These are phyloP conservation scores for Populus davidiana DNA, from an alignment of 345 rosid genomes.

Conservation along the genomic window DNA sequence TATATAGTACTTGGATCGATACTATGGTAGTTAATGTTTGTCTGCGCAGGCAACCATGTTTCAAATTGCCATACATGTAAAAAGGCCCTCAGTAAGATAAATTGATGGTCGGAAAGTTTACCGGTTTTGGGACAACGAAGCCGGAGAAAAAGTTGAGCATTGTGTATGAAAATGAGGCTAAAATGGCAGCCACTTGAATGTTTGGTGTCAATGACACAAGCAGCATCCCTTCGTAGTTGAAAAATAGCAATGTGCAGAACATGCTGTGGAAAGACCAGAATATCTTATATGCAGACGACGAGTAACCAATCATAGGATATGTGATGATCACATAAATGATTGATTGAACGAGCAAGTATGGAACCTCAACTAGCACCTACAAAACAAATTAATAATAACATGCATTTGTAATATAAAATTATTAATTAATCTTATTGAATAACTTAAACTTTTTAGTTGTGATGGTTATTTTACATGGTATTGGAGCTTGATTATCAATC, in stretches of 20 bases:
- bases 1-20: no score
- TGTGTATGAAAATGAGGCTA: slow-evolving; percentile 19
- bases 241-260: slow-evolving; percentile 25
- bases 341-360: slow-evolving; percentile 51
- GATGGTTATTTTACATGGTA: no score
- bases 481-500: no score
- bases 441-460: no score
- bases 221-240: slow-evolving; percentile 32
- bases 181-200: slow-evolving; percentile 6
- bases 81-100: no score
- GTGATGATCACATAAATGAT: slow-evolving; percentile 37
- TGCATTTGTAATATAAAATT: neutral
- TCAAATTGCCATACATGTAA: no score
- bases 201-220: slow-evolving; percentile 23
- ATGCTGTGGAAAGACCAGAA: slow-evolving; percentile 24
- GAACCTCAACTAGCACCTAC: slow-evolving; percentile 70
- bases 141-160: slow-evolving; percentile 33
- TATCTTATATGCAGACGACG: slow-evolving; percentile 23
- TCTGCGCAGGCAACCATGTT: no score
- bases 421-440: no score
- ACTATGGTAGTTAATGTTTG: no score
- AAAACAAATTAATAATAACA: neutral
- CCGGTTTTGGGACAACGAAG: slow-evolving; percentile 31
- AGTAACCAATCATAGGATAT: slow-evolving; percentile 75
- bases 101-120: neutral